Evolutionary conservation across 2,329 filamentous ascomycete genomes (phyloP).

Genomic region (Coniella lustricola): DNA sequence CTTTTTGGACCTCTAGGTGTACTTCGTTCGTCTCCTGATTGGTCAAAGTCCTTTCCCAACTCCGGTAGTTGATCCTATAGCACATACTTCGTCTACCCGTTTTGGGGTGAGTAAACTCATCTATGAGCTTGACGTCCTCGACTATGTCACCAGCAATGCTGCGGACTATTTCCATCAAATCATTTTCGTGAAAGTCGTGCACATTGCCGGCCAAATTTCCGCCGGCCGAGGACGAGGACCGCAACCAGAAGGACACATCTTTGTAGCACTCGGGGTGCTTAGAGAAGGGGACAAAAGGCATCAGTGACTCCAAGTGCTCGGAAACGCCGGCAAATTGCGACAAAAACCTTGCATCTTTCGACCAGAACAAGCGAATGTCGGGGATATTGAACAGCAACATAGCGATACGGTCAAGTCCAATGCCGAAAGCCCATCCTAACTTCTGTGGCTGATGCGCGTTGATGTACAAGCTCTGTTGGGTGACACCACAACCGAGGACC

Average conservation of each 20-base stretch:
- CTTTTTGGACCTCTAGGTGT: conserved; percentile 60
- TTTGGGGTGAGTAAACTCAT: conserved; percentile 84
- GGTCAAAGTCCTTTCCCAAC: conserved; percentile 82
- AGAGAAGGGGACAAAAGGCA: conserved; percentile 77
- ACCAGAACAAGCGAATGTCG: conserved; percentile 97
- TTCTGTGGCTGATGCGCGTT: conserved; percentile 68
- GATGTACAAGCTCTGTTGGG: conserved; percentile 73
- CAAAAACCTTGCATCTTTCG: conserved; percentile 75
- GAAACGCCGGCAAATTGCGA: conserved; percentile 67
- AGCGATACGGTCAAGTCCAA: conserved; percentile 89
- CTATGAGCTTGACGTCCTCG: conserved; percentile 78
- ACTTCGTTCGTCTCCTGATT: conserved; percentile 72
- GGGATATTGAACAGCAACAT: conserved; percentile 97
- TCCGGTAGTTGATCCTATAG: conserved; percentile 91
- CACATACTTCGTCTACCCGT: conserved; percentile 77
- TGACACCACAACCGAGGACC: conserved; percentile 85
- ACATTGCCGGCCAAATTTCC: conserved; percentile 35
- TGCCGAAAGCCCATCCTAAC: conserved; percentile 90
- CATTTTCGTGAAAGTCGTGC: conserved; percentile 78
- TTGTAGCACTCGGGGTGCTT: conserved; percentile 85
- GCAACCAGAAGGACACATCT: conserved; percentile 92
- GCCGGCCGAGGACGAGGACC: conserved; percentile 36
- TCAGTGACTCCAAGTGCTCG: conserved; percentile 39
- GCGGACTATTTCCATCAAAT: conserved; percentile 92
- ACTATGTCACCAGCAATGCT: conserved; percentile 74